Evolutionary conservation across 306 rosid genomes (phyloP).

Genomic region (Rubus parviflorus): DNA sequence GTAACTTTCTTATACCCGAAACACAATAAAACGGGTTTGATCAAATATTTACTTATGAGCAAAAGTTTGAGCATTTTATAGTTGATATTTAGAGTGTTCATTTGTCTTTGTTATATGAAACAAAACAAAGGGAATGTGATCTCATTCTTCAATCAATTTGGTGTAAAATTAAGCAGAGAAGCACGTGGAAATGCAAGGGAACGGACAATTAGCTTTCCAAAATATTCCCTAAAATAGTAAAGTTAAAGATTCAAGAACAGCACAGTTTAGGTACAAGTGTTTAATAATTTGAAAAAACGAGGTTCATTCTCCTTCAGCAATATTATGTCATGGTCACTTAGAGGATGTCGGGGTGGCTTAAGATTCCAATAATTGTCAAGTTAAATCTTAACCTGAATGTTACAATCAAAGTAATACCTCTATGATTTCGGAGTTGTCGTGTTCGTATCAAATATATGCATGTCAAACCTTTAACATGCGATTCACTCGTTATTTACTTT

Average conservation of each 20-base stretch:
- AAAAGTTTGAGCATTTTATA: not conserved
- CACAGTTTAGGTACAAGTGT: not conserved
- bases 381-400: not conserved
- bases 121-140: constrained; percentile 3
- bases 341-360: not conserved
- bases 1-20: not conserved
- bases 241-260: not conserved
- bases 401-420: not conserved
- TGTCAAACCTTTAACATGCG: not conserved
- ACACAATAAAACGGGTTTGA: not conserved
- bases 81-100: not conserved
- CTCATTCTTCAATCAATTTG: constrained; percentile 15
- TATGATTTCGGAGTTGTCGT: not conserved
- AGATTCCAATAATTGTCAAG: constrained; percentile 12
- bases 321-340: not conserved
- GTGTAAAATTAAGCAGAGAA: constrained; percentile 2
- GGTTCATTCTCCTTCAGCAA: constrained; percentile 7
- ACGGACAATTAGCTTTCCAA: constrained; percentile 42
- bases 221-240: constrained; percentile 32
- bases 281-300: not conserved
- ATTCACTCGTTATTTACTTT: too few relatives aligned
- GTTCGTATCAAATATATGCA: not conserved
- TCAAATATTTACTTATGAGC: not conserved
- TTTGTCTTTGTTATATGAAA: not conserved
- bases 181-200: constrained; percentile 28